phyloP scores from a whole-genome alignment of 768 basidiomycete species.

The Auriscalpium microsporum region DNA sequence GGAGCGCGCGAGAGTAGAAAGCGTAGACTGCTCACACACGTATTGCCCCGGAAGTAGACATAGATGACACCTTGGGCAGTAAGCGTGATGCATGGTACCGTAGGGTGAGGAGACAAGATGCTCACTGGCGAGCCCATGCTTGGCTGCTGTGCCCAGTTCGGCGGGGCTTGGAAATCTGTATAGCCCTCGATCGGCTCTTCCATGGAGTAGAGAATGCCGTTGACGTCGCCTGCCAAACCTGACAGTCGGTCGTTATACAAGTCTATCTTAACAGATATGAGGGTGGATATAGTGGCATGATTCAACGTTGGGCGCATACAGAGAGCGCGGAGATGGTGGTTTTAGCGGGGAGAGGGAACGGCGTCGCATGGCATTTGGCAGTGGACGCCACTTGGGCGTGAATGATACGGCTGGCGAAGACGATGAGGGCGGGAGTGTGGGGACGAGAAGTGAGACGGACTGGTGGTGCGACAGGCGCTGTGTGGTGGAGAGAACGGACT shows the following conservation, averaged over 20 bases:
- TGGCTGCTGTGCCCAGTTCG: background rate
- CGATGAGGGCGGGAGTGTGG: no score
- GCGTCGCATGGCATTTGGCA: no score
- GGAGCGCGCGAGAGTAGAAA: background rate
- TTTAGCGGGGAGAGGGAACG: background rate
- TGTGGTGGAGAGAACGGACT: no score
- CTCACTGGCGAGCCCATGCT: background rate
- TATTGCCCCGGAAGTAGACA: constrained; percentile 10
- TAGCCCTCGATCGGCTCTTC: background rate
- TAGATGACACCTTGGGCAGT: constrained; percentile 12
- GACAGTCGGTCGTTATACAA: background rate
- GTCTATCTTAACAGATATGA: constrained; percentile 1
- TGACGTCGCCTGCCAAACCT: constrained; percentile 8
- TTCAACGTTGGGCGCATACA: constrained; percentile 1
- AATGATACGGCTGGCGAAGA: no score
- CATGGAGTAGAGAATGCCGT: constrained; percentile 5
- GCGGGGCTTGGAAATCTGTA: background rate
- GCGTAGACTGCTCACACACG: constrained; percentile 8
- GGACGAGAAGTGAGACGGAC: no score
- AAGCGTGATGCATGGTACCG: background rate
- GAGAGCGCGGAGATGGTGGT: constrained; percentile 1
- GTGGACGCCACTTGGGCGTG: no score
- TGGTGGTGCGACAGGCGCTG: no score
- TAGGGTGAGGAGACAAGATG: background rate
- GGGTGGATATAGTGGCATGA: background rate